Evolutionary conservation across 2,329 filamentous ascomycete species (phyloP).

Genomic region (Aspergillus oerlinghausenensis): DNA sequence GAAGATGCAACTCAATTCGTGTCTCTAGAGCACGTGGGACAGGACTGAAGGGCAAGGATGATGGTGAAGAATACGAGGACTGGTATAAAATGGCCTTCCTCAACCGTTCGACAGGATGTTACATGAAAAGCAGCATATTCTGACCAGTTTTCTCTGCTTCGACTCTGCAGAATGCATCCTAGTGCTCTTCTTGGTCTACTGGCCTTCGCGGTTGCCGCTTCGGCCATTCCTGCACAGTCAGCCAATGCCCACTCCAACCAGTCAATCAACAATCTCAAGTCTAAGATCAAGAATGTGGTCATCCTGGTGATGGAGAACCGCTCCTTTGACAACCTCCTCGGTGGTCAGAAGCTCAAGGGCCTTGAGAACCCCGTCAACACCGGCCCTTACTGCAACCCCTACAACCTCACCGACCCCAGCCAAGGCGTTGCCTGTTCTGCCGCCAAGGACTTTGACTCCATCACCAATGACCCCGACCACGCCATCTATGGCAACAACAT

Average conservation of each 20-base stretch:
- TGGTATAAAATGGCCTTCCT: neutral
- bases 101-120: neutral
- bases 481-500: conserved; percentile 42
- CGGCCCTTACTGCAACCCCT: conserved; percentile 41
- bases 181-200: conserved; percentile 21
- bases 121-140: neutral
- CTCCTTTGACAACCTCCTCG: conserved; percentile 43
- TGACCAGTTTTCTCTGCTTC: neutral
- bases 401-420: conserved; percentile 30
- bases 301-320: conserved; percentile 42
- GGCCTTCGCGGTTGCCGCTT: conserved; percentile 17
- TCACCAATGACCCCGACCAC: conserved; percentile 42
- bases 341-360: conserved; percentile 36
- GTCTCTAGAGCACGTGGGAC: neutral
- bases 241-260: conserved; percentile 4
- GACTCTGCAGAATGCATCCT: conserved; percentile 15
- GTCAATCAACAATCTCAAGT: conserved; percentile 17
- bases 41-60: neutral
- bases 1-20: neutral
- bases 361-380: conserved; percentile 42
- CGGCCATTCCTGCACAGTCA: conserved; percentile 10
- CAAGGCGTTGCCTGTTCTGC: conserved; percentile 28
- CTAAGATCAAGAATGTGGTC: conserved; percentile 36
- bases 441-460: conserved; percentile 38
- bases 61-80: neutral